Evolutionary conservation across 352 stramenopile species (phyloP).

Genomic region (Blastocystis sp.): DNA sequence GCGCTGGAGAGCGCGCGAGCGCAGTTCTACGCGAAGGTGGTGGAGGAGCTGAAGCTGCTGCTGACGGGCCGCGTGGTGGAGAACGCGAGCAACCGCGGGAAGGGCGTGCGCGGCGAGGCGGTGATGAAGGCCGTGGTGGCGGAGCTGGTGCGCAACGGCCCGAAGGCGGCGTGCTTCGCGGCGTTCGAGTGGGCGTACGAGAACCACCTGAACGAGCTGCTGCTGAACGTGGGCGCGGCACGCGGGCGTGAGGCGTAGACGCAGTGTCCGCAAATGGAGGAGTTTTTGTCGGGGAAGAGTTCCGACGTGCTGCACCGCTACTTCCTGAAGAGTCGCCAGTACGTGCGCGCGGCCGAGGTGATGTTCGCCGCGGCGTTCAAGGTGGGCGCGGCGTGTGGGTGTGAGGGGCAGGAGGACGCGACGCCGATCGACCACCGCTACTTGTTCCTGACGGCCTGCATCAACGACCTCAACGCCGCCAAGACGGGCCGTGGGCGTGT

Average conservation of each 20-base stretch:
- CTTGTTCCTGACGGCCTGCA: conserved; percentile 39
- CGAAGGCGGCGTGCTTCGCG: conserved; percentile 37
- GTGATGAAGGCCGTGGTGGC: not conserved
- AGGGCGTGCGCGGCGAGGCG: not conserved
- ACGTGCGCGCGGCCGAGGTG: conserved; percentile 21
- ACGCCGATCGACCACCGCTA: not conserved
- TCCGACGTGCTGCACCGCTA: conserved; percentile 53
- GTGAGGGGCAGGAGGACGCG: not conserved
- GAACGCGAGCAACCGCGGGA: not conserved
- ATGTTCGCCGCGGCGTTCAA: conserved; percentile 40
- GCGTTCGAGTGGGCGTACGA: conserved; percentile 20
- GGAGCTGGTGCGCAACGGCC: not conserved
- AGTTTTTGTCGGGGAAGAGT: not conserved
- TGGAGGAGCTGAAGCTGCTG: conserved; percentile 22
- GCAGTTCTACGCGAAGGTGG: not conserved
- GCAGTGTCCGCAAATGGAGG: conserved; percentile 3
- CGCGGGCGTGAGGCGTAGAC: not conserved
- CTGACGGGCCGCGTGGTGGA: not conserved
- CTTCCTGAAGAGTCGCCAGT: conserved; percentile 59
- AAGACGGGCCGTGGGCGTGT: not conserved
- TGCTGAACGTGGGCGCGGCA: not conserved
- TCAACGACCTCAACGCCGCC: conserved; percentile 59
- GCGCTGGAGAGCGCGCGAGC: not conserved
- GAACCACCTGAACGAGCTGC: conserved; percentile 29
- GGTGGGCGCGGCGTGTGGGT: not conserved